These are phyloP conservation scores for Camelina laxa DNA, from an alignment of 345 rosid species.

Conservation along the genomic window DNA sequence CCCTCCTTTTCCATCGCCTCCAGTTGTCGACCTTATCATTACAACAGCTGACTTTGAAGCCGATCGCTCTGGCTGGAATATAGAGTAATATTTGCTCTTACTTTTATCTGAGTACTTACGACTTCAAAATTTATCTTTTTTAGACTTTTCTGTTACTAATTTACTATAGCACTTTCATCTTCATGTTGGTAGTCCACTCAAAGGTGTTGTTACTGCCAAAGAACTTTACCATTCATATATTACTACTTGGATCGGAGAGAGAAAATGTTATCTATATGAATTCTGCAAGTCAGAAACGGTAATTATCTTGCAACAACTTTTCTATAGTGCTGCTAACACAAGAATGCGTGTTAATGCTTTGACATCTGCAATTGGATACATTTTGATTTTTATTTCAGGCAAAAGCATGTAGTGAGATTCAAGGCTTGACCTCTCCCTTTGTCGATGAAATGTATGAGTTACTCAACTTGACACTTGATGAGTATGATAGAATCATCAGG, in stretches of 20 bases:
- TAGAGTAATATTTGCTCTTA: constrained; percentile 50
- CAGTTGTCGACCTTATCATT: constrained; percentile 75
- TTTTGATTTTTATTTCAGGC: constrained; percentile 54
- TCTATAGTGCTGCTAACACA: constrained; percentile 13
- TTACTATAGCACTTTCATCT: constrained; percentile 23
- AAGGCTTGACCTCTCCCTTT: constrained; percentile 77
- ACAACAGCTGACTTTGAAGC: constrained; percentile 86
- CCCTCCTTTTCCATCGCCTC: constrained; percentile 77
- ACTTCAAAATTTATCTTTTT: not conserved
- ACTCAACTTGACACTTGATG: constrained; percentile 63
- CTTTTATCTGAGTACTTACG: not conserved
- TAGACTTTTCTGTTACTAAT: not conserved
- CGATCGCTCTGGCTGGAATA: constrained; percentile 73
- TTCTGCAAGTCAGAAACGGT: constrained; percentile 84
- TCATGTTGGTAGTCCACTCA: constrained; percentile 57
- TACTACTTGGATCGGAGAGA: constrained; percentile 78
- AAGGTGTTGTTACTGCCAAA: constrained; percentile 81
- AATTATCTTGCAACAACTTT: constrained; percentile 33
- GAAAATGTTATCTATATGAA: constrained; percentile 62
- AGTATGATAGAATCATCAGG: constrained; percentile 69
- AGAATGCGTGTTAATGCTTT: not conserved
- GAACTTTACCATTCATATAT: constrained; percentile 76
- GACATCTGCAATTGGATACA: constrained; percentile 15
- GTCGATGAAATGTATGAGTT: constrained; percentile 78
- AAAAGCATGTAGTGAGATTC: constrained; percentile 69